Percentiles rank a stretch among this genome's conserved stretches.
Conservation (phyloP, 805 yeast genomes). For the Candida xyloterini region DNA sequence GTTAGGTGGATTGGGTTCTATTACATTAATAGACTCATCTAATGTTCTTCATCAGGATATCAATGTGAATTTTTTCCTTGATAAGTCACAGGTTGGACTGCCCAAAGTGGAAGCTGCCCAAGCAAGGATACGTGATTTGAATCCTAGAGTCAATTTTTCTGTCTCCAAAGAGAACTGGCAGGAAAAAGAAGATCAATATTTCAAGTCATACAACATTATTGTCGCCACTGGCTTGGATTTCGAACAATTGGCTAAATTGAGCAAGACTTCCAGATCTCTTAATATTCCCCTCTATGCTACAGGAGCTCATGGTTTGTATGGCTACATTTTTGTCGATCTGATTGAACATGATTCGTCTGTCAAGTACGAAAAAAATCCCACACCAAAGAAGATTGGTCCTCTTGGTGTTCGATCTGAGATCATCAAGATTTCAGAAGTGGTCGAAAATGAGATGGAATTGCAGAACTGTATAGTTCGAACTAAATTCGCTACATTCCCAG, state of each 20-base stretch:
- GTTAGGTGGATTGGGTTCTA: constrained; percentile 80
- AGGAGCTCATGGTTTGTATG: constrained; percentile 76
- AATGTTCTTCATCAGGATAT: constrained; percentile 58
- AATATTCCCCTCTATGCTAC: constrained; percentile 66
- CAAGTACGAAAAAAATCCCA: constrained; percentile 48
- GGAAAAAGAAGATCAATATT: constrained; percentile 35
- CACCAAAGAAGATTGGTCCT: constrained; percentile 51
- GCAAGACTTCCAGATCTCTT: constrained; percentile 51
- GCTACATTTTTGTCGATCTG: constrained; percentile 78
- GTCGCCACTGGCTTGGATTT: constrained; percentile 66
- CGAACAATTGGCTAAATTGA: constrained; percentile 44
- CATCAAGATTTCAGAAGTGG: constrained; percentile 35
- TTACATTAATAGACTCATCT: constrained; percentile 65
- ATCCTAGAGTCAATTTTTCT: constrained; percentile 68
- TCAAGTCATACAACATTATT: constrained; percentile 60
- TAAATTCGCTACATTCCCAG: constrained; percentile 36
- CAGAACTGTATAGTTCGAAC: constrained; percentile 40
- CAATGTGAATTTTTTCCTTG: constrained; percentile 71
- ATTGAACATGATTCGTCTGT: constrained; percentile 56
- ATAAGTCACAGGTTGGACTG: constrained; percentile 52
- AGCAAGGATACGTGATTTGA: constrained; percentile 63
- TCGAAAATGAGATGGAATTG: constrained; percentile 34
- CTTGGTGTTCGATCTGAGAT: constrained; percentile 43
- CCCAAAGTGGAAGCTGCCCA: constrained; percentile 53
- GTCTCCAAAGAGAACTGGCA: constrained; percentile 37